Evolutionary conservation across 306 rosid genomes (phyloP), one percentile per base, ranked within the genome.

Genomic region (Quillaja saponaria): DNA sequence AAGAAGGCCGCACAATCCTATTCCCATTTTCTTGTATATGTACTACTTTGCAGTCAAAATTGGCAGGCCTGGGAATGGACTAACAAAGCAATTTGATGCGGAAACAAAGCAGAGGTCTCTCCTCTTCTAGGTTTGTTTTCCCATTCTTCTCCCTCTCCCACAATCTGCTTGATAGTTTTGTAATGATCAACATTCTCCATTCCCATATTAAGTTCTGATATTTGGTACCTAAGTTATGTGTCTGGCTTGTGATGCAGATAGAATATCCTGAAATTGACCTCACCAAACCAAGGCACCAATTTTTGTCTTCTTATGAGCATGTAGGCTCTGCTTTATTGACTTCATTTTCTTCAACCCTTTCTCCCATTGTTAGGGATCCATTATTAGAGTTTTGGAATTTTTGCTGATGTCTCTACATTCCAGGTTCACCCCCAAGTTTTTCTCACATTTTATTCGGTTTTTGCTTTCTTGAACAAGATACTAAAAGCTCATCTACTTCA

Each of bases 301-400:
- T 92, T 78, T 88, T 92, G 98, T 92, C 98, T 50, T 92, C 98
- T 49, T 92, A 86, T 42, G 98, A 92, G 75, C 98, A 92, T 90
- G 98, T 88, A 11, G 28, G 19, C 56, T 34, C 41, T 63, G 14
- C 10, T 49, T 69, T 64, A 6, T 60, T 53, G 31, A 51, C 45
- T 52, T 21, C 1, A 14, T 21, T n/a, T 33, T 17, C 49, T 11
- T 9, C 10, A 52, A 16, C 38, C 33, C 33, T 35, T n/a, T n/a
- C 17, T 37, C 18, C 13, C 1, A 10, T 49, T 18, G 47, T 16
- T 13, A 48, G 49, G 31, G 31, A 4, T 25, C 31, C 2, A 25
- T 1, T 25, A 25, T 4, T 25, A n/a, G 13, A 50, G 56, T 40
- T 67, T 62, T 59, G 17, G 10, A 25, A 13, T 17, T 55, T 31